Evolutionary conservation across 345 rosid genomes (phyloP).

Genomic region (Ailanthus altissimus): DNA sequence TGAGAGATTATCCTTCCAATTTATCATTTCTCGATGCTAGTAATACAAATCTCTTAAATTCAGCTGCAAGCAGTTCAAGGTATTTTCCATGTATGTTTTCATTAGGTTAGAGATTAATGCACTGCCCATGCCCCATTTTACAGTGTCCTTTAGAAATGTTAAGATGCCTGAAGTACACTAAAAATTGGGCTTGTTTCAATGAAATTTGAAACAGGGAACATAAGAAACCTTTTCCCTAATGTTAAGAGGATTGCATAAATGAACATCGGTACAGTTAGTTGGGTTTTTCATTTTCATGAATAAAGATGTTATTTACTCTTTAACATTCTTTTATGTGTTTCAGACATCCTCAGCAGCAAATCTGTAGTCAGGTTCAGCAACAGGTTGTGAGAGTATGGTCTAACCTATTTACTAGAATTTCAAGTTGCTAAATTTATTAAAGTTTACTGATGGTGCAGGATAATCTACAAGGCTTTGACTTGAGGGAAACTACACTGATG

Average conservation of each 20-base stretch:
- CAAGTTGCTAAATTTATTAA: not conserved
- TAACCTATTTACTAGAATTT: not conserved
- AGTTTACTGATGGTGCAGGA: conserved; percentile 19
- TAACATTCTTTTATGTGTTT: conserved; percentile 10
- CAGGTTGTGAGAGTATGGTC: conserved; percentile 18
- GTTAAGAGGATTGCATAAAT: not conserved
- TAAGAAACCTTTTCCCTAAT: not conserved
- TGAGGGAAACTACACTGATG: not conserved
- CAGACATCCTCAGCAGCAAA: conserved; percentile 29
- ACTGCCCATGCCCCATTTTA: not conserved
- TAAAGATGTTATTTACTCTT: not conserved
- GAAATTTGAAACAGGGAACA: not conserved
- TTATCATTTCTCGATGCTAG: conserved; percentile 13
- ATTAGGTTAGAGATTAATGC: not conserved
- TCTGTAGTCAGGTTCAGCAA: conserved; percentile 13
- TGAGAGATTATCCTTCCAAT: conserved; percentile 16
- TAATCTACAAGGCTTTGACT: conserved; percentile 3
- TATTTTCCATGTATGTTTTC: conserved; percentile 1
- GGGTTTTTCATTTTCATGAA: not conserved
- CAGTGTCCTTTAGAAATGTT: not conserved
- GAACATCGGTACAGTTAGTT: not conserved
- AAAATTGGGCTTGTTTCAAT: not conserved
- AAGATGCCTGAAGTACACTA: not conserved
- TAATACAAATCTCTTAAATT: conserved; percentile 15
- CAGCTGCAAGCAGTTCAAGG: conserved; percentile 23